Percentiles rank a stretch among this genome's conserved stretches.
Conservation (phyloP, 1,284 basidiomycete genomes). For the Rhodotorula sp. region DNA sequence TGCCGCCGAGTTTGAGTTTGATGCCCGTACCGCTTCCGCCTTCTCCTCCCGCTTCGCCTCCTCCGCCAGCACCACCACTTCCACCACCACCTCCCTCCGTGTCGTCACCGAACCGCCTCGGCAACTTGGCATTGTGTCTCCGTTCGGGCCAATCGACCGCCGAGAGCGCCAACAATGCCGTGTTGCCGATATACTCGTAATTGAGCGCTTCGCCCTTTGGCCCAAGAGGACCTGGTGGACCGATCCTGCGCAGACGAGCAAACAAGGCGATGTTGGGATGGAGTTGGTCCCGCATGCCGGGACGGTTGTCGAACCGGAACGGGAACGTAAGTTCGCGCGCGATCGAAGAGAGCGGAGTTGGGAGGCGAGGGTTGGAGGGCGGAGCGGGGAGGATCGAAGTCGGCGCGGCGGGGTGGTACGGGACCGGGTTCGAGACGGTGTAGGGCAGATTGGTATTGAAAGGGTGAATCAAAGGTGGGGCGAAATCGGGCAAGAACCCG, state of each 20-base stretch:
- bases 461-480: constrained; percentile 37
- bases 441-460: constrained; percentile 42
- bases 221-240: constrained; percentile 44
- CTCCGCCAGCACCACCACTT: background rate
- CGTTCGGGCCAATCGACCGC: constrained; percentile 37
- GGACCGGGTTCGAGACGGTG: constrained; percentile 42
- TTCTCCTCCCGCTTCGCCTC: background rate
- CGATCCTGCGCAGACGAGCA: constrained; percentile 42
- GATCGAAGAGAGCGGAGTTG: constrained; percentile 21
- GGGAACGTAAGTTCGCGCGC: constrained; percentile 19
- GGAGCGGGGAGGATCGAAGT: constrained; percentile 29
- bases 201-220: constrained; percentile 41
- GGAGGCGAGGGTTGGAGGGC: constrained; percentile 35
- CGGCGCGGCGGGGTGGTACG: constrained; percentile 31
- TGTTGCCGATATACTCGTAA: constrained; percentile 40
- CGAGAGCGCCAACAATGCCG: constrained; percentile 23
- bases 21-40: background rate
- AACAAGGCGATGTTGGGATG: constrained; percentile 38
- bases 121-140: constrained; percentile 17
- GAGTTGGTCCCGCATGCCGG: constrained; percentile 12
- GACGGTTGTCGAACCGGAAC: constrained; percentile 22
- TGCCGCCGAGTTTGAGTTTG: constrained; percentile 2
- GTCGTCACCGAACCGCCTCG: constrained; percentile 9
- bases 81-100: background rate
- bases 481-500: constrained; percentile 42